A percentile compares a stretch with the other conserved stretches of the same genome.
These are phyloP conservation scores for Guyanaporus albipodus DNA, from an alignment of 768 basidiomycete genomes.

Conservation along the genomic window DNA sequence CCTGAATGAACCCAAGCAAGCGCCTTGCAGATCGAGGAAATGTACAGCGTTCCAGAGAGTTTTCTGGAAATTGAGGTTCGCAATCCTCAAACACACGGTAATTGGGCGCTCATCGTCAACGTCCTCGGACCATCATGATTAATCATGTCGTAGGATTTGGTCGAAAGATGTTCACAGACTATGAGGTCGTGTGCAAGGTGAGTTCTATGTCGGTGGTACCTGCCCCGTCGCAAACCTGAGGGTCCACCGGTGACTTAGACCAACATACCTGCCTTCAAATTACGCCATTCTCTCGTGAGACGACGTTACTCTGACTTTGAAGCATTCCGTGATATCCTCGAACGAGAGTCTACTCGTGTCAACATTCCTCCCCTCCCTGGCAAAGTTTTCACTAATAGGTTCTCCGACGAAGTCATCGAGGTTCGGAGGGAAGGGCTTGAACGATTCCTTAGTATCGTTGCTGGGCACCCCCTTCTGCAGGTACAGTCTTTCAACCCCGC, in stretches of 20 bases:
- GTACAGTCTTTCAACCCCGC: slow-evolving; percentile 39
- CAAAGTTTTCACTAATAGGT: slow-evolving; percentile 97
- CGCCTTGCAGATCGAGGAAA: slow-evolving; percentile 80
- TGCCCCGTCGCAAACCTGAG: slow-evolving; percentile 4
- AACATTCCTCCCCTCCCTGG: slow-evolving; percentile 97
- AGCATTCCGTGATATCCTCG: slow-evolving; percentile 96
- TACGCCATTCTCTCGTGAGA: slow-evolving; percentile 86
- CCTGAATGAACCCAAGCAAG: slow-evolving; percentile 34
- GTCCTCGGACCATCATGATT: not conserved
- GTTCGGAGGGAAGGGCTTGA: slow-evolving; percentile 87
- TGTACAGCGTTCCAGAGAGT: slow-evolving; percentile 96
- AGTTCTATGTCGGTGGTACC: slow-evolving; percentile 1
- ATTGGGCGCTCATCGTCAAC: not conserved
- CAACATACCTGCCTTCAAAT: slow-evolving; percentile 98
- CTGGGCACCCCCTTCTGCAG: slow-evolving; percentile 95
- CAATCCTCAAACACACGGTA: slow-evolving; percentile 96
- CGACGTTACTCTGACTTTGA: slow-evolving; percentile 92
- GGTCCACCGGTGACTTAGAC: slow-evolving; percentile 49
- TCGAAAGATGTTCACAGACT: slow-evolving; percentile 99
- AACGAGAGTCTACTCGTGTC: slow-evolving; percentile 94
- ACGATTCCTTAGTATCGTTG: slow-evolving; percentile 92
- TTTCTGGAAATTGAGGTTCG: slow-evolving; percentile 97
- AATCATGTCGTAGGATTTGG: slow-evolving; percentile 62
- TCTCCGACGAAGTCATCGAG: slow-evolving; percentile 98
- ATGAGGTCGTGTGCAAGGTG: slow-evolving; percentile 97